Base-by-base conservation (phyloP, 371 early-diverging fungal genomes). In the Nematocida parisii region DNA sequence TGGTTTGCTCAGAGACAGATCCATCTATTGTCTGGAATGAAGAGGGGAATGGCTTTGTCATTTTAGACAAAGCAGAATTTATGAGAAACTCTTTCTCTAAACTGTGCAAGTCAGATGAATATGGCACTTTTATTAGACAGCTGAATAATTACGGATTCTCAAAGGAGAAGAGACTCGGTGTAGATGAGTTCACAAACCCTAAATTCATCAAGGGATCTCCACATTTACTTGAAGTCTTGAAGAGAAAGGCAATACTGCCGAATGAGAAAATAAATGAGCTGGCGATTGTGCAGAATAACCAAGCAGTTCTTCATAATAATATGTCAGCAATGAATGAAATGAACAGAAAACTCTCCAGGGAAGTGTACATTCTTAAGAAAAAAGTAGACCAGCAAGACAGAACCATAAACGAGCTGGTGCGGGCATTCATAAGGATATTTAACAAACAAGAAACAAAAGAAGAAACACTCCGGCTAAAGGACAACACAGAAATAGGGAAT, bases 71-170 rank as follows among this genome's bases (percentile, higher is more conserved):
- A 71, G 84, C 82, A 22, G 74, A 55, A 1, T 88, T 88, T 74
- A 73, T 85, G 5, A 81, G 77, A 72, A 77, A 82, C 18, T 70
- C 80, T 3, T 71, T 88, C 46, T 71, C 77, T 22, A 20, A 39
- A n/a, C 66, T 88, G 22, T 85, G 85, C 6, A 86, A 85, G 56
- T 82, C 88, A 22, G 82, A 83, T 58, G 88, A 88, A 67, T 88
- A 85, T 70, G 83, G 84, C 58, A 83, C 83, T 33, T 87, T 88
- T 83, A 61, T 88, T 18, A 50, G 88, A 62, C 85, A 82, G 70
- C 70, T 88, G 6, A 85, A 87, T 54, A 74, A 82, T 39, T 88
- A 88, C 61, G 88, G 88, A n/a, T 88, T 88, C 74, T 57, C 62
- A 20, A 88, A 88, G 64, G 54, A 82, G 22, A 85, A 85, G 61